These are phyloP conservation scores for Penicillium sp. DNA, from an alignment of 2,329 filamentous ascomycete species.

Conservation along the genomic window DNA sequence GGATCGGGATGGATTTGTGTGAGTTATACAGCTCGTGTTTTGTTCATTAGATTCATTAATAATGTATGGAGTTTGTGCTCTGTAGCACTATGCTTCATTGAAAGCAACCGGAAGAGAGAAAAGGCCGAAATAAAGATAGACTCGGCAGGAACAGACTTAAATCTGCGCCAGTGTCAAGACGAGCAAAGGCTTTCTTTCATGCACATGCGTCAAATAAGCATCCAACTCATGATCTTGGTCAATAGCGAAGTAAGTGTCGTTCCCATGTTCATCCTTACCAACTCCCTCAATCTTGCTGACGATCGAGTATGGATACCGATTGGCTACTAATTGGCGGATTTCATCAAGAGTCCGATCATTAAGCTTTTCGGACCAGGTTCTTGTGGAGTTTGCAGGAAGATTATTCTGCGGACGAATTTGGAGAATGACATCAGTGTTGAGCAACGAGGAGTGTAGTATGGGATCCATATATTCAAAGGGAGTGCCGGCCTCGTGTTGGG, in stretches of 20 bases:
- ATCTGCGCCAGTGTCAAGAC: constrained; percentile 42
- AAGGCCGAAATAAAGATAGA: background rate
- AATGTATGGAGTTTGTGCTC: background rate
- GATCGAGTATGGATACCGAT: constrained; percentile 61
- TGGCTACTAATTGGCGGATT: constrained; percentile 61
- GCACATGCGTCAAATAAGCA: constrained; percentile 68
- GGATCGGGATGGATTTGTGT: background rate
- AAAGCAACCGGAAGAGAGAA: background rate
- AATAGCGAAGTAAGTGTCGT: constrained; percentile 65
- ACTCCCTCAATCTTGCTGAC: constrained; percentile 67
- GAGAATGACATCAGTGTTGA: constrained; percentile 64
- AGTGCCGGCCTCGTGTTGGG: constrained; percentile 33
- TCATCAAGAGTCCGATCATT: constrained; percentile 60
- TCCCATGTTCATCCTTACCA: constrained; percentile 59
- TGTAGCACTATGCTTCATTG: background rate
- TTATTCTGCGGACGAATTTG: constrained; percentile 67
- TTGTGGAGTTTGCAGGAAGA: constrained; percentile 43
- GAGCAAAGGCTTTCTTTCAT: constrained; percentile 58
- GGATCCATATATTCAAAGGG: constrained; percentile 40
- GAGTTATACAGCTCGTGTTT: background rate
- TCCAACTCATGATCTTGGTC: constrained; percentile 71
- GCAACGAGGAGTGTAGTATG: constrained; percentile 30
- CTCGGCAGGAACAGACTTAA: background rate
- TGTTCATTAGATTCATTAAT: background rate
- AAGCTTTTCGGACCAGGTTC: constrained; percentile 67